Base-by-base conservation (phyloP, 345 rosid genomes). In the Fremontodendron californicum region DNA sequence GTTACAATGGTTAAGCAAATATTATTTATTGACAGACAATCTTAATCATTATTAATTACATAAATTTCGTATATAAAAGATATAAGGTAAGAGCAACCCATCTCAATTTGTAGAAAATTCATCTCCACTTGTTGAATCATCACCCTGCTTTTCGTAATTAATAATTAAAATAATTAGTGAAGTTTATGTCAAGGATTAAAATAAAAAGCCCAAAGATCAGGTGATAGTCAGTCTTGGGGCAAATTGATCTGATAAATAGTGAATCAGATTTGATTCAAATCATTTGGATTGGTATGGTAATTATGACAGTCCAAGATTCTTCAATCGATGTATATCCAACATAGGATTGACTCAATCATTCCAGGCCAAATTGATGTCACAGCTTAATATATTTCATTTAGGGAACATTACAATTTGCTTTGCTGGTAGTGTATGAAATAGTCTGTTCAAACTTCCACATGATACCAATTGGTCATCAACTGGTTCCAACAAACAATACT, bases 261-360 rank as follows among this genome's bases (percentile, higher is more conserved):
- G 63, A 49, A 1, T 4, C 21, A 5, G n/a, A 49, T 15, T 15
- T 18, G 8, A 60, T 60, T 60, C 16, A 55, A 23, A 55, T 55
- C 15, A 55, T 21, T 60, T 60, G 35, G 65, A 61, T 31, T 29
- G 29, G 39, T 61, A 29, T 15, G 65, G 39, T 31, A 29, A 15
- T 27, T 12, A 27, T 58, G 35, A 3, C 64, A 4, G 37, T 58
- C 64, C 9, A 23, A 55, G 61, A 55, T 23, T 85, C 90, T 85
- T 83, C 75, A 75, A 80, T 77, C 77, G 11, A 71, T 78, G 48
- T 79, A 33, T n/a, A 84, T 52, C 71, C 29, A 71, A 79, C 78
- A 74, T 71, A 73, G 77, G 84, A 85, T 66, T 78, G 87, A 68
- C 85, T 64, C 82, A 84, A 84, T 82, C 82, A 83, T 81, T 33